These are phyloP conservation scores for Calonectria multiphialidica DNA, from an alignment of 2,329 filamentous ascomycete species.

Conservation along the genomic window DNA sequence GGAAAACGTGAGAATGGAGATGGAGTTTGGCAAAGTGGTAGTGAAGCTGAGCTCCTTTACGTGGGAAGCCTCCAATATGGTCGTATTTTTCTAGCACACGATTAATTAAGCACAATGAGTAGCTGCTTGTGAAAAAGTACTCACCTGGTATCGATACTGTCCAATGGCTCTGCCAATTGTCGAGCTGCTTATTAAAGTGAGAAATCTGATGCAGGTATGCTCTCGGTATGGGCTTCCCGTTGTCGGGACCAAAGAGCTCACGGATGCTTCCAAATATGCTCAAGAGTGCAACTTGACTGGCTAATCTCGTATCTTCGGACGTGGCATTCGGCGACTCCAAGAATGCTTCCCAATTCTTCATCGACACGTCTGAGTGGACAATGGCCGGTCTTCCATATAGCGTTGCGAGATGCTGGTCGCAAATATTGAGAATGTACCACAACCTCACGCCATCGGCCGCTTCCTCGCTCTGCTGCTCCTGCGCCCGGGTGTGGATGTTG, in stretches of 20 bases:
- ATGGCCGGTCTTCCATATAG: slow-evolving; percentile 69
- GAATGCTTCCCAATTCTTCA: slow-evolving; percentile 67
- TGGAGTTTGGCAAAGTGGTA: slow-evolving; percentile 54
- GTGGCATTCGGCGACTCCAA: slow-evolving; percentile 61
- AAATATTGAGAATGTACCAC: slow-evolving; percentile 71
- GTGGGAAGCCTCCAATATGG: slow-evolving; percentile 51
- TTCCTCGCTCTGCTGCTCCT: slow-evolving; percentile 52
- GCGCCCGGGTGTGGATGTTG: slow-evolving; percentile 51
- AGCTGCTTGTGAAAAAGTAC: neutral
- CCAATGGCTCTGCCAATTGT: slow-evolving; percentile 54
- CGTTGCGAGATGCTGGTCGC: slow-evolving; percentile 71
- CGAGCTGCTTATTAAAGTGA: slow-evolving; percentile 49
- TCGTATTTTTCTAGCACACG: slow-evolving; percentile 41
- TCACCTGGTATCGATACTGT: slow-evolving; percentile 45
- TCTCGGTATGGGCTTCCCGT: slow-evolving; percentile 61
- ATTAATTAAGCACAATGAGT: neutral
- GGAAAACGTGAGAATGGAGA: slow-evolving; percentile 53
- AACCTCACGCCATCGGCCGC: slow-evolving; percentile 65
- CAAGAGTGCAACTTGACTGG: slow-evolving; percentile 69
- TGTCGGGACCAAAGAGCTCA: slow-evolving; percentile 68
- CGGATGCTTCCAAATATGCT: slow-evolving; percentile 68
- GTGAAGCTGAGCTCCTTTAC: slow-evolving; percentile 52
- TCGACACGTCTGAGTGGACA: slow-evolving; percentile 67
- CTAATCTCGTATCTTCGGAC: slow-evolving; percentile 65
- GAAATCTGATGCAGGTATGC: slow-evolving; percentile 62